Evolutionary conservation across 345 rosid species (phyloP).

Genomic region (Boechera retrofracta): DNA sequence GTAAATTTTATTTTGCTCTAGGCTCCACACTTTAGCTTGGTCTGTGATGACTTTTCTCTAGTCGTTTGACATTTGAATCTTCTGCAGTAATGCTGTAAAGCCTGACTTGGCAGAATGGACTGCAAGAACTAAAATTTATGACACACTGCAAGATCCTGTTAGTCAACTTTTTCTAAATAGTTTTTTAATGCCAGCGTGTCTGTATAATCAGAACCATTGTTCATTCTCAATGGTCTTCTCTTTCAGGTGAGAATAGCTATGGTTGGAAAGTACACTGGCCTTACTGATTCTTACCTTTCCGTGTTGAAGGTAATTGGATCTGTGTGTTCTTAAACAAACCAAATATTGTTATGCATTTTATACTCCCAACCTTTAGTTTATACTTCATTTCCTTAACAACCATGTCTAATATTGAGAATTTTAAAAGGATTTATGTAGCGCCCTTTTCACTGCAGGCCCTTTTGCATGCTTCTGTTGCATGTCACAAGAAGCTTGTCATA

Average conservation of each 20-base stretch:
- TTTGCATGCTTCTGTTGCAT: constrained; percentile 85
- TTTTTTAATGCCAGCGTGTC: not conserved
- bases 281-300: constrained; percentile 78
- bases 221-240: constrained; percentile 25
- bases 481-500: constrained; percentile 63
- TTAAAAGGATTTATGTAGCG: constrained; percentile 18
- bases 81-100: constrained; percentile 63
- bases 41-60: constrained; percentile 20
- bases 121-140: constrained; percentile 75
- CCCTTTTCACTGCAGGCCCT: constrained; percentile 60
- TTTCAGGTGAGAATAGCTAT: constrained; percentile 77
- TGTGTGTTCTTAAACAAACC: constrained; percentile 14
- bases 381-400: not conserved
- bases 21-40: constrained; percentile 4
- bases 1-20: constrained; percentile 9
- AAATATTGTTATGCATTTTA: constrained; percentile 1
- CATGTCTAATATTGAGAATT: not conserved
- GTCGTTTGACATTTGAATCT: constrained; percentile 24
- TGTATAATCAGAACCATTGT: constrained; percentile 17
- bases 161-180: constrained; percentile 33
- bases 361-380: not conserved
- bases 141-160: constrained; percentile 71
- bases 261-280: constrained; percentile 86
- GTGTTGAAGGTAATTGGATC: constrained; percentile 64
- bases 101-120: constrained; percentile 84